Percentiles rank a stretch among this genome's conserved stretches.
Evolutionary conservation across 2,329 filamentous ascomycete genomes (phyloP).

Genomic region (Fusarium sulawesiense): DNA sequence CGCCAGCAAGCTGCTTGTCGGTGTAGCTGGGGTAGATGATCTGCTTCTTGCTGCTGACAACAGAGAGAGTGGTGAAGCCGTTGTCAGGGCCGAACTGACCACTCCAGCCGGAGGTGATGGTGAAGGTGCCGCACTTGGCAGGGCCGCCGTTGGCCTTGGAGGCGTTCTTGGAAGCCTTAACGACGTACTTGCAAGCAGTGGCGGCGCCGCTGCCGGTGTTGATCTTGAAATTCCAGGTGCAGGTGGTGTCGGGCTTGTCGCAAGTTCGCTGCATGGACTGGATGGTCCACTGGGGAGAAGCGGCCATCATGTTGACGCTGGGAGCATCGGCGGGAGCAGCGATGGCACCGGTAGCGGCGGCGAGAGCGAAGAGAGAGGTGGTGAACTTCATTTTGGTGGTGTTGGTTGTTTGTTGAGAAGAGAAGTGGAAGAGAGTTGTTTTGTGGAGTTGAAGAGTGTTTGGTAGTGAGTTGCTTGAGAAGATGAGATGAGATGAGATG

Average conservation of each 20-base stretch:
- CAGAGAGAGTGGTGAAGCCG: slow-evolving; percentile 65
- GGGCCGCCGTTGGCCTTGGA: slow-evolving; percentile 54
- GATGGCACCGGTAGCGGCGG: slow-evolving; percentile 49
- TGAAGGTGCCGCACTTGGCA: slow-evolving; percentile 60
- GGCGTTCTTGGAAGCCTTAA: slow-evolving; percentile 49
- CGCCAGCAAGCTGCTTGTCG: slow-evolving; percentile 59
- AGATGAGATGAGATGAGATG: slow-evolving; percentile 11
- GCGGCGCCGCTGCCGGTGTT: slow-evolving; percentile 57
- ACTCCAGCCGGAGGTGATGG: slow-evolving; percentile 65
- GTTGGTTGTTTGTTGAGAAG: slow-evolving; percentile 3
- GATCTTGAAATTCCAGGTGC: slow-evolving; percentile 58
- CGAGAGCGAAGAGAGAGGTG: slow-evolving; percentile 51
- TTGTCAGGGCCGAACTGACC: slow-evolving; percentile 63
- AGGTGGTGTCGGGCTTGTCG: slow-evolving; percentile 52
- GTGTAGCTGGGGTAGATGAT: slow-evolving; percentile 65
- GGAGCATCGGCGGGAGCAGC: slow-evolving; percentile 44
- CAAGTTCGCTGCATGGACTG: slow-evolving; percentile 54
- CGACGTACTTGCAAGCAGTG: slow-evolving; percentile 42
- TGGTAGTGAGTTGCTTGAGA: slow-evolving; percentile 13
- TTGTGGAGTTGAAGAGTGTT: slow-evolving; percentile 7
- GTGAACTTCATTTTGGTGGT: slow-evolving; percentile 57
- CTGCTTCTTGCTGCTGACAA: slow-evolving; percentile 55
- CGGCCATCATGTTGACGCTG: slow-evolving; percentile 54
- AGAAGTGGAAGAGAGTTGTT: neutral
- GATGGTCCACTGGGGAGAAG: slow-evolving; percentile 56